Evolutionary conservation across 2,329 filamentous ascomycete genomes (phyloP), one percentile per base, ranked within the genome.

Genomic region (Xenosphaeropsis pyriputrescens): DNA sequence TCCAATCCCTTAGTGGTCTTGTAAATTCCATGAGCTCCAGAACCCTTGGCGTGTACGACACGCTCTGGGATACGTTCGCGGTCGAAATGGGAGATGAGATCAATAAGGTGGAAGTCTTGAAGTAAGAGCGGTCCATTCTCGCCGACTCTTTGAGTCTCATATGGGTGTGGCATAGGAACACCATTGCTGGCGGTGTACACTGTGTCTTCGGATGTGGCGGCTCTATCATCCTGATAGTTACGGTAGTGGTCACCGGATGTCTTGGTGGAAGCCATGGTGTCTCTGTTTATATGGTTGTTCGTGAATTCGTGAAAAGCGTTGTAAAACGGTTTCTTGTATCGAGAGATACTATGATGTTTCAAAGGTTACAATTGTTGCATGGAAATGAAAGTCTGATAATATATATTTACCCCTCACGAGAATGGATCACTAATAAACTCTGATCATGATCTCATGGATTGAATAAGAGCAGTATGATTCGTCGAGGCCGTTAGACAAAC

Each of bases 51-150:
- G 45, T 77, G 72, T 2, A 77, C 72, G 2, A 75, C 59, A 50
- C 72, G 57, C 50, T 76, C 73, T 0, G 73, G 73, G 14, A 78
- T 78, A 16, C 74, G 58, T 53, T 78, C 72, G 6, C 72, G 63
- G 41, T 70, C 65, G 47, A 78, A 78, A 48, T 77, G 72, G 2
- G 73, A 65, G 1, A 78, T 55, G 1, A 69, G 65, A 43, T 77
- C 71, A 40, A 78, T 67, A n/a, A 78, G 50, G 37, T 75, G 70
- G n/a, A 70, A 73, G 46, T 75, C 70, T 42, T 69, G 62, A 0
- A 76, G 56, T 1, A 77, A 62, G 1, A 76, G 59, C 19, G 72
- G 71, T 0, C 72, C 72, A 32, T 68, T 72, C 46, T 72, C 67
- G 45, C 70, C 70, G 4, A 59, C 65, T 18, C 70, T 58, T 54